Conservation (phyloP, 345 rosid species). For the Hypericum perforatum region DNA sequence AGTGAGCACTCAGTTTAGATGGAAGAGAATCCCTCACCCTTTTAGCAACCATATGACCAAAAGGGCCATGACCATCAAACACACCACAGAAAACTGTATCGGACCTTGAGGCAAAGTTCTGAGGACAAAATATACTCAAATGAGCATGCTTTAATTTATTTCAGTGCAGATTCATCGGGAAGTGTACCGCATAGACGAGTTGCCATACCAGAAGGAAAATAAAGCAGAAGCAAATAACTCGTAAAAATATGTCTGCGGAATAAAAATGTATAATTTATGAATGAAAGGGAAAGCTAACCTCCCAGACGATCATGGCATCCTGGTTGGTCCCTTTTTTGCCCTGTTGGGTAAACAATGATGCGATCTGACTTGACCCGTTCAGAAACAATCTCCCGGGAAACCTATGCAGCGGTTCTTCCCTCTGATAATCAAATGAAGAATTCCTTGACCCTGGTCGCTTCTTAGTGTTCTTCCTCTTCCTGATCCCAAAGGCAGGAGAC, state of each 20-base stretch:
- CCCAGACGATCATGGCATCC: slow-evolving; percentile 97
- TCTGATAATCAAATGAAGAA: slow-evolving; percentile 42
- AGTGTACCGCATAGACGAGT: too few relatives aligned
- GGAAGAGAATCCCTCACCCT: slow-evolving; percentile 95
- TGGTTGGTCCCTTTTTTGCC: neutral
- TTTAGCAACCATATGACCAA: slow-evolving; percentile 94
- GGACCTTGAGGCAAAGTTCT: slow-evolving; percentile 77
- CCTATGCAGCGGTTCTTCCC: neutral
- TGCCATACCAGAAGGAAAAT: too few relatives aligned
- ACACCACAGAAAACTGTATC: slow-evolving; percentile 93
- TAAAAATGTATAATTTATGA: too few relatives aligned
- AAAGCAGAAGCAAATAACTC: too few relatives aligned
- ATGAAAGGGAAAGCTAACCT: slow-evolving; percentile 41
- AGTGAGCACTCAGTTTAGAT: slow-evolving; percentile 57
- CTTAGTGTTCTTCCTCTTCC: slow-evolving; percentile 1
- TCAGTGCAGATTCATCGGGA: too few relatives aligned
- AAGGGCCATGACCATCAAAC: slow-evolving; percentile 98
- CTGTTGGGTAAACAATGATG: neutral
- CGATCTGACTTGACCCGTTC: neutral
- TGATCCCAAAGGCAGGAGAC: slow-evolving; percentile 38
- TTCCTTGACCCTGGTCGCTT: slow-evolving; percentile 17
- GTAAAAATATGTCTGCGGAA: too few relatives aligned
- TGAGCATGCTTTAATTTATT: neutral
- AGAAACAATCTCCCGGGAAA: slow-evolving; percentile 1
- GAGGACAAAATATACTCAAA: slow-evolving; percentile 5